A percentile compares a stretch with the other conserved stretches of the same genome.
phyloP scores from a whole-genome alignment of 2,329 filamentous ascomycete species.

The Colletotrichum neosansevieriae region DNA sequence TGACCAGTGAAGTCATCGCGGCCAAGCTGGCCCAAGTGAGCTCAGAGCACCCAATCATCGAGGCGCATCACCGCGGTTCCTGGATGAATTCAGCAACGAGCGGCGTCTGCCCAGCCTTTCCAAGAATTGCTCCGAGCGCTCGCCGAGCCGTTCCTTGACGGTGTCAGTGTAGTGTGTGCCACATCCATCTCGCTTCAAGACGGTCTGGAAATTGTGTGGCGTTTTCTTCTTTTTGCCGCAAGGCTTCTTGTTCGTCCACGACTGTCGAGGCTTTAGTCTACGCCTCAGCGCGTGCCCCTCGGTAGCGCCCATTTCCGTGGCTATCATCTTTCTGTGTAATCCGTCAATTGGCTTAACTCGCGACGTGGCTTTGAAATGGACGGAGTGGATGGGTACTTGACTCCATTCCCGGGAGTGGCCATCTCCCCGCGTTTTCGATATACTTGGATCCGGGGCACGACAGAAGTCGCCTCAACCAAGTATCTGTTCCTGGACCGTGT shows the following conservation, averaged over 20 bases:
- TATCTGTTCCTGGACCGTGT: neutral
- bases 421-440: conserved; percentile 14
- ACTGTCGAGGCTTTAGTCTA: conserved; percentile 3
- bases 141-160: conserved; percentile 5
- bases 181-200: conserved; percentile 8
- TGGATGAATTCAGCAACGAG: conserved; percentile 36
- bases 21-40: conserved; percentile 8
- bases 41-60: conserved; percentile 36
- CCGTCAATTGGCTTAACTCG: conserved; percentile 4
- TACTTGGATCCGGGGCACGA: conserved; percentile 22
- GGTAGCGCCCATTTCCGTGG: conserved; percentile 7
- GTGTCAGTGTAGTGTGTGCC: neutral
- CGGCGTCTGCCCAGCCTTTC: conserved; percentile 20
- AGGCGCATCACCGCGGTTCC: conserved; percentile 17
- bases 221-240: conserved; percentile 5
- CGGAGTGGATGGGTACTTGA: neutral
- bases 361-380: neutral
- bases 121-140: conserved; percentile 33
- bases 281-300: neutral
- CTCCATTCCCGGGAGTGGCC: neutral
- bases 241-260: conserved; percentile 31
- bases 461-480: conserved; percentile 29
- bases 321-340: neutral
- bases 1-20: conserved; percentile 41
- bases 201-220: conserved; percentile 31